A percentile compares a stretch with the other conserved stretches of the same genome.
Evolutionary conservation across 2,329 filamentous ascomycete genomes (phyloP).

Genomic region (Aureobasidium pullulans): DNA sequence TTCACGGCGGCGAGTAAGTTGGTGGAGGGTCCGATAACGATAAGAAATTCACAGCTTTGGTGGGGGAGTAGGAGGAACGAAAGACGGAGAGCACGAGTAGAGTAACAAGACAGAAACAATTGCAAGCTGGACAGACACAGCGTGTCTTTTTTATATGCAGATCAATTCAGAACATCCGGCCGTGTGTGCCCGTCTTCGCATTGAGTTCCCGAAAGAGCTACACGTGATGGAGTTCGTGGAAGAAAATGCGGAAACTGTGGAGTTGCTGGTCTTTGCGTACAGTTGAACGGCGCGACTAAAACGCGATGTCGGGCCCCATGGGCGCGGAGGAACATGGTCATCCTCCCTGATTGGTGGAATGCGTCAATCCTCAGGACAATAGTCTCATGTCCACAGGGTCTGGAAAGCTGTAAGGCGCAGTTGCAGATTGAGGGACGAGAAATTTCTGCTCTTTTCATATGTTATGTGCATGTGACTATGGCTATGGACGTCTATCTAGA

Average conservation of each 20-base stretch:
- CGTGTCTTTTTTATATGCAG: slow-evolving; percentile 7
- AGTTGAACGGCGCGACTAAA: not conserved
- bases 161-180: not conserved
- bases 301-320: slow-evolving; percentile 5
- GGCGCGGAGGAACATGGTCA: not conserved
- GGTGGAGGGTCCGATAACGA: slow-evolving; percentile 11
- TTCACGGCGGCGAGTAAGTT: slow-evolving; percentile 1
- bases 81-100: not conserved
- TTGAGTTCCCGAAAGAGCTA: slow-evolving; percentile 3
- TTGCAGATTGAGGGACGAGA: not conserved
- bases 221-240: not conserved
- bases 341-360: not conserved
- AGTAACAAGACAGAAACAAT: not conserved
- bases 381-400: not conserved
- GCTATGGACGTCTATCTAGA: not conserved
- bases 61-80: not conserved
- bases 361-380: not conserved
- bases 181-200: not conserved
- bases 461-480: not conserved
- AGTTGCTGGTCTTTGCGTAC: slow-evolving; percentile 1
- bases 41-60: slow-evolving; percentile 1
- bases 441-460: not conserved
- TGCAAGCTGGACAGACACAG: not conserved
- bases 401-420: not conserved
- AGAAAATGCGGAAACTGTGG: slow-evolving; percentile 5